These are phyloP conservation scores for Aspergillus diversus DNA, from an alignment of 495 filamentous ascomycete species.

Conservation along the genomic window DNA sequence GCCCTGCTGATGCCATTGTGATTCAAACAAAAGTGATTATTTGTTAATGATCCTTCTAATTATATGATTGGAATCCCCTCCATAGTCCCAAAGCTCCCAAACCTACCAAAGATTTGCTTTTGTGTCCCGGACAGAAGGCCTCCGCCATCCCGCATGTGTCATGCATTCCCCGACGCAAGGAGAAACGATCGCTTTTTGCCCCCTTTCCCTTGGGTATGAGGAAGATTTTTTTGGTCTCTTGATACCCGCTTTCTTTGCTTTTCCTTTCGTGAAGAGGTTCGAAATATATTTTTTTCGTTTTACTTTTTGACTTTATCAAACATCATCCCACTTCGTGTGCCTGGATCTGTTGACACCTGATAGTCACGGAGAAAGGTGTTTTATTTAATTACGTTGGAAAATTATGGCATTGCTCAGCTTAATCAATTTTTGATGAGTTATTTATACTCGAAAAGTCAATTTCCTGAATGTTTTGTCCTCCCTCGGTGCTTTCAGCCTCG, in stretches of 20 bases:
- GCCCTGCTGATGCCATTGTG: background rate
- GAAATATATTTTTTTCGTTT: background rate
- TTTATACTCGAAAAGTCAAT: too few relatives aligned
- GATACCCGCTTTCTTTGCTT: background rate
- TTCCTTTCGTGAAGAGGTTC: background rate
- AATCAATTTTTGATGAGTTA: too few relatives aligned
- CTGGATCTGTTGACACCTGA: too few relatives aligned
- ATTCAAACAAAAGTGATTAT: background rate
- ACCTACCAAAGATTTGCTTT: constrained; percentile 1
- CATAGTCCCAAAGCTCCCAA: background rate
- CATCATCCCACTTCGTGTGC: background rate
- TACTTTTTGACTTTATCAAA: background rate
- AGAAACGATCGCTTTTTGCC: constrained; percentile 20
- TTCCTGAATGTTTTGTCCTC: too few relatives aligned
- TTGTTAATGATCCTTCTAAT: background rate
- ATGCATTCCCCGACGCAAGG: constrained; percentile 29
- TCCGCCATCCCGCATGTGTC: constrained; percentile 21
- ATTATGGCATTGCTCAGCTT: too few relatives aligned
- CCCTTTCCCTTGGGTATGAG: constrained; percentile 13
- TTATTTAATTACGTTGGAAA: too few relatives aligned
- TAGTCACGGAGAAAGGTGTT: too few relatives aligned
- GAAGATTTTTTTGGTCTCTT: background rate
- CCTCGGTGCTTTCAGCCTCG: too few relatives aligned
- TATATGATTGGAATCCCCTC: background rate
- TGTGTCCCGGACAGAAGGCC: background rate